A percentile compares a stretch with the other conserved stretches of the same genome.
Evolutionary conservation across 2,329 filamentous ascomycete genomes (phyloP).

Genomic region (Alternaria sp.): DNA sequence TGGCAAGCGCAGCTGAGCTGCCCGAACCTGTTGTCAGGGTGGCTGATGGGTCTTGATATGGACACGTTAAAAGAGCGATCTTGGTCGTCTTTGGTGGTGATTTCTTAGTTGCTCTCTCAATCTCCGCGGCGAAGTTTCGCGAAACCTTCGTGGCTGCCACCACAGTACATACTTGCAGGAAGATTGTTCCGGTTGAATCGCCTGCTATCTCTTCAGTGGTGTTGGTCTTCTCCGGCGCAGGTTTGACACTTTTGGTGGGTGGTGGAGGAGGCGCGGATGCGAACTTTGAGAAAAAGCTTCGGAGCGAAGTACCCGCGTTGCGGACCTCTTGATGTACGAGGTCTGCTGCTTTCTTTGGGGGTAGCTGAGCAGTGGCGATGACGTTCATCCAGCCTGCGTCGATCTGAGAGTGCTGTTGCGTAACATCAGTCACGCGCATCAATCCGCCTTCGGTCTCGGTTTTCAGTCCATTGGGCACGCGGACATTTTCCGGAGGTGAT

Average conservation of each 20-base stretch:
- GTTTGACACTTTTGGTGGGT: constrained; percentile 32
- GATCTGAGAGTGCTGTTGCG: constrained; percentile 88
- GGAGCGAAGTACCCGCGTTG: constrained; percentile 48
- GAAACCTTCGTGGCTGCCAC: constrained; percentile 79
- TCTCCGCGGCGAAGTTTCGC: constrained; percentile 77
- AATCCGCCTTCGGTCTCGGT: constrained; percentile 84
- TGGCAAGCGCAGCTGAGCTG: constrained; percentile 63
- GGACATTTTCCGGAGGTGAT: constrained; percentile 76
- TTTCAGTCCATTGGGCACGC: constrained; percentile 80
- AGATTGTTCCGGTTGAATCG: constrained; percentile 78
- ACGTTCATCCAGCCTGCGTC: constrained; percentile 89
- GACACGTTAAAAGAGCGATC: constrained; percentile 87
- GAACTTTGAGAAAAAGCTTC: constrained; percentile 54
- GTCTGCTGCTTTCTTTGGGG: constrained; percentile 46
- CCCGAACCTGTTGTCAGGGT: constrained; percentile 65
- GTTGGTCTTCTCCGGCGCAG: constrained; percentile 28
- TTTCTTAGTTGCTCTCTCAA: constrained; percentile 96
- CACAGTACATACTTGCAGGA: constrained; percentile 86
- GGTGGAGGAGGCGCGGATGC: constrained; percentile 36
- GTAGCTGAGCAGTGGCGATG: constrained; percentile 80
- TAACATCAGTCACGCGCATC: constrained; percentile 85
- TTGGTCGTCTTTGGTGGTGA: constrained; percentile 88
- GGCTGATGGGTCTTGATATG: constrained; percentile 80
- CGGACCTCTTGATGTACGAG: constrained; percentile 48
- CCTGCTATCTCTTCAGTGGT: constrained; percentile 72